Percentiles rank a stretch among this genome's conserved stretches.
Conservation (phyloP, 805 yeast species). For the Saturnispora galanensis region DNA sequence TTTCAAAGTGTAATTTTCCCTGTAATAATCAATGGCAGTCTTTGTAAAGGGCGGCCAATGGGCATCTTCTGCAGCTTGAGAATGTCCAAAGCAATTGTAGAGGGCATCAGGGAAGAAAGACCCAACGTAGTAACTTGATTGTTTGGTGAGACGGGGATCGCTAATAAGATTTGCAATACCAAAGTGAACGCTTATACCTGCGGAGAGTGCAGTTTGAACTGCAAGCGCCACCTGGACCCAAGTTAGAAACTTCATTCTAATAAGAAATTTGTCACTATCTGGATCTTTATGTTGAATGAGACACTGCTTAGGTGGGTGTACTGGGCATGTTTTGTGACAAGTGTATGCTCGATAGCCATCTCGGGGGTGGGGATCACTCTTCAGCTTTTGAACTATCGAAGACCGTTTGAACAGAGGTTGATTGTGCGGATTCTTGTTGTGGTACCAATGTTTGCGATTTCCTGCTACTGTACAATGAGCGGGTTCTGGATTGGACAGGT, state of each 20-base stretch:
- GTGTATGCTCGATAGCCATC: slow-evolving; percentile 27
- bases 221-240: neutral
- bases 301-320: neutral
- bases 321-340: slow-evolving; percentile 4
- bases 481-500: slow-evolving; percentile 35
- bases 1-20: slow-evolving; percentile 15
- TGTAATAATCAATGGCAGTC: slow-evolving; percentile 35
- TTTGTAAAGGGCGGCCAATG: slow-evolving; percentile 65
- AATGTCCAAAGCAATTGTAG: slow-evolving; percentile 45
- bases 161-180: slow-evolving; percentile 30
- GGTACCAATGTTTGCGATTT: slow-evolving; percentile 69
- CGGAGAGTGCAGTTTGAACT: neutral
- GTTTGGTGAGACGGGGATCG: slow-evolving; percentile 19
- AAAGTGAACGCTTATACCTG: slow-evolving; percentile 30
- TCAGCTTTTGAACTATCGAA: slow-evolving; percentile 68
- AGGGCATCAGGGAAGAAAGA: slow-evolving; percentile 64
- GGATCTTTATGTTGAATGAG: neutral
- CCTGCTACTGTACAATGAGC: slow-evolving; percentile 52
- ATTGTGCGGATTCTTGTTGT: slow-evolving; percentile 73
- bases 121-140: slow-evolving; percentile 40
- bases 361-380: slow-evolving; percentile 37
- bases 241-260: neutral
- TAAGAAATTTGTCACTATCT: neutral
- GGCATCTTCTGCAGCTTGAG: slow-evolving; percentile 47
- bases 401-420: slow-evolving; percentile 80